These are phyloP conservation scores for Mesembryanthemum crystallinum DNA, from an alignment of 148 eudicot species.

Conservation along the genomic window DNA sequence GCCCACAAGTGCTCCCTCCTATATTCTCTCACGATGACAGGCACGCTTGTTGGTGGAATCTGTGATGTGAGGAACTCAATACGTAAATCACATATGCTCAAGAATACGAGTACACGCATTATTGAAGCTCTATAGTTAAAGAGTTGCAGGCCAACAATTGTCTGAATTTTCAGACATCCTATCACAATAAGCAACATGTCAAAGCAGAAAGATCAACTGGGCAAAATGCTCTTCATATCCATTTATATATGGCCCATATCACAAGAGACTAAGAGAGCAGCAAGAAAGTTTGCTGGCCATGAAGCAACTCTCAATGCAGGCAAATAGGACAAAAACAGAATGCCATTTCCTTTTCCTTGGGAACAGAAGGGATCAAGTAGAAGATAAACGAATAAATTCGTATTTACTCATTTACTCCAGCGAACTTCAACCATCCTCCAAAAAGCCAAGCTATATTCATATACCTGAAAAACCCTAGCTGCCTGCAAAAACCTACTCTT, in stretches of 20 bases:
- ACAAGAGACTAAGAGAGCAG: not conserved
- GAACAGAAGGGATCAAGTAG: not conserved
- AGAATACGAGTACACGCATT: not conserved
- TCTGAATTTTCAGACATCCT: not conserved
- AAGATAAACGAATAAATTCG: not conserved
- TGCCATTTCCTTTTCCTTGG: not conserved
- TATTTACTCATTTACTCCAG: not conserved
- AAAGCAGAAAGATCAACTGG: not conserved
- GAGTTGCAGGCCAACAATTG: not conserved
- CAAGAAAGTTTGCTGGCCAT: not conserved
- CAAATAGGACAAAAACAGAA: not conserved
- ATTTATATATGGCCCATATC: too few relatives aligned
- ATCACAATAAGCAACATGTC: not conserved
- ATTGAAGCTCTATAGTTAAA: not conserved
- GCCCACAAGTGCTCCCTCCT: conserved; percentile 69
- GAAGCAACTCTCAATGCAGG: not conserved
- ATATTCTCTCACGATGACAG: conserved; percentile 85
- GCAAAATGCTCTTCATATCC: not conserved
- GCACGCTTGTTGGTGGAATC: conserved; percentile 93
- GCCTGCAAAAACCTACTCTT: not conserved
- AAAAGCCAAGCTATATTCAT: not conserved
- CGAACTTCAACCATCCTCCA: not conserved
- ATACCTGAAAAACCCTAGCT: not conserved
- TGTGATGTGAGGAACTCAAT: conserved; percentile 22
- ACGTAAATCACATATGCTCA: not conserved